Conservation (phyloP, 2,329 filamentous ascomycete genomes). For the Ascocoryne sarcoides region DNA sequence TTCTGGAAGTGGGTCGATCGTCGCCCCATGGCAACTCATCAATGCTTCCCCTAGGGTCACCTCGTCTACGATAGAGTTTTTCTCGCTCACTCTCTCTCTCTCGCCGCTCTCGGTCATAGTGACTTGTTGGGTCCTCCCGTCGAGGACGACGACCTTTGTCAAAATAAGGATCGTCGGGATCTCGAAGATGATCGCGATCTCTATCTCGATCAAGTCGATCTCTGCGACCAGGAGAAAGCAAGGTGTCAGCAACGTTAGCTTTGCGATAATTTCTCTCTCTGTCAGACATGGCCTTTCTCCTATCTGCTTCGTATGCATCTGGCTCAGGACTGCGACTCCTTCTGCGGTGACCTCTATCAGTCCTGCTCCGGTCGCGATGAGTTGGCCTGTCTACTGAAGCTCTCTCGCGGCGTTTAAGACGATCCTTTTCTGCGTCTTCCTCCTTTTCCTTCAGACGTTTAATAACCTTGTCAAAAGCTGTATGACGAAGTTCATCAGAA, state of each 20-base stretch:
- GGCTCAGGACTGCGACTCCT: conserved; percentile 82
- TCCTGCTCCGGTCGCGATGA: conserved; percentile 44
- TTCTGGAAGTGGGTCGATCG: conserved; percentile 52
- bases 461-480: conserved; percentile 86
- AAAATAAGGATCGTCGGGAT: conserved; percentile 32
- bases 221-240: conserved; percentile 36
- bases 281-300: conserved; percentile 86
- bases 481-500: conserved; percentile 72
- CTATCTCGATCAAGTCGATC: conserved; percentile 33
- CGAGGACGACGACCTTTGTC: conserved; percentile 38
- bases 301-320: conserved; percentile 91
- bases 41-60: conserved; percentile 66
- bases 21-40: conserved; percentile 92
- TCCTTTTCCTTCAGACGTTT: conserved; percentile 87
- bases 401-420: conserved; percentile 49
- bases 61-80: conserved; percentile 72
- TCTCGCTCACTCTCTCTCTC: conserved; percentile 88
- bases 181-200: conserved; percentile 29
- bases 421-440: conserved; percentile 66
- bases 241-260: conserved; percentile 57
- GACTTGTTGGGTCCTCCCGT: conserved; percentile 51
- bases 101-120: conserved; percentile 79
- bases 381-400: conserved; percentile 36
- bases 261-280: conserved; percentile 91
- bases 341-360: conserved; percentile 58